Percentiles rank a stretch among this genome's conserved stretches.
These are phyloP conservation scores for Hypoxylon sp. DNA, from an alignment of 2,329 filamentous ascomycete species.

Conservation along the genomic window DNA sequence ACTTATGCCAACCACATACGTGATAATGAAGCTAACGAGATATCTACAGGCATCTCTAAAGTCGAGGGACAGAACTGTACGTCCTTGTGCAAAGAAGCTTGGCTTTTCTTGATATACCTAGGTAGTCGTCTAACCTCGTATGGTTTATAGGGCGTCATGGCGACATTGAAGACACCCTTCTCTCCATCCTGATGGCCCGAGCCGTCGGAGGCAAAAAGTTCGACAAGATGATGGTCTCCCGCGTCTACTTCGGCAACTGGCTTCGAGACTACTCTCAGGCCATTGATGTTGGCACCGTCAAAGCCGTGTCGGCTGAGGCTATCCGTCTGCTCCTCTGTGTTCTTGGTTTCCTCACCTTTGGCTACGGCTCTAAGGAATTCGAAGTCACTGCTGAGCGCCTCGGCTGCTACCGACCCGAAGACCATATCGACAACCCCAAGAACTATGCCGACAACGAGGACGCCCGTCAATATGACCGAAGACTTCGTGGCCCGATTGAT, in stretches of 20 bases:
- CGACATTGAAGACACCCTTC: conserved; percentile 90
- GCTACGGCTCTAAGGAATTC: conserved; percentile 83
- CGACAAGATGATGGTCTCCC: conserved; percentile 83
- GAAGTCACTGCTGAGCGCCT: conserved; percentile 82
- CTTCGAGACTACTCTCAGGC: conserved; percentile 92
- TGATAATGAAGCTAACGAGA: conserved; percentile 9
- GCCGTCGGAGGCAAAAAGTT: conserved; percentile 76
- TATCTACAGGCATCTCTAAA: conserved; percentile 68
- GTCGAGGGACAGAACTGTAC: conserved; percentile 84
- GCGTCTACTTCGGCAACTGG: conserved; percentile 98
- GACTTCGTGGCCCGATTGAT: conserved; percentile 83
- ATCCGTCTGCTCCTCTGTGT: conserved; percentile 90
- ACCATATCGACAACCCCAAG: conserved; percentile 82
- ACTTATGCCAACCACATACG: neutral
- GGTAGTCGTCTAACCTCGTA: conserved; percentile 10
- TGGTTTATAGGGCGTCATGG: conserved; percentile 73
- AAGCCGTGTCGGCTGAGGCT: conserved; percentile 87
- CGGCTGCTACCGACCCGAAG: conserved; percentile 82
- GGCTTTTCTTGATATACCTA: neutral
- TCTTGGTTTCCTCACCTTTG: conserved; percentile 88
- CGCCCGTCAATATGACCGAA: conserved; percentile 80
- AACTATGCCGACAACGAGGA: conserved; percentile 90
- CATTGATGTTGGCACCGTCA: conserved; percentile 91
- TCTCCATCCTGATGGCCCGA: conserved; percentile 69
- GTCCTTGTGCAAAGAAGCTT: conserved; percentile 39